Percentiles rank a stretch among this genome's conserved stretches.
Conservation (phyloP, 2,329 filamentous ascomycete species). For the Tolypocladium inflatum region DNA sequence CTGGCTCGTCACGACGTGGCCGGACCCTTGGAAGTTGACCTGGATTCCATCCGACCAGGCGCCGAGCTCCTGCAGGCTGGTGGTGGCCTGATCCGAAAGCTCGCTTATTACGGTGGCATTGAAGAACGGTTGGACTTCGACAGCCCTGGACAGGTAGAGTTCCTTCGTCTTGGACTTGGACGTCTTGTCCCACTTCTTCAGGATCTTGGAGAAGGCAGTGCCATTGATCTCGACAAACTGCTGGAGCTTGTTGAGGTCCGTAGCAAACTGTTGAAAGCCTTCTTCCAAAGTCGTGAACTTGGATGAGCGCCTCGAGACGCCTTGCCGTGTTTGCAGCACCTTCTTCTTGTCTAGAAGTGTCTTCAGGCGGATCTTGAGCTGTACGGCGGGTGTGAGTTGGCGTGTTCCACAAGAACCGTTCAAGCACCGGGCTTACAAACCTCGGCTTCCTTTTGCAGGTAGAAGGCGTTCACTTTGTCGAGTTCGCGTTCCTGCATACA, state of each 20-base stretch:
- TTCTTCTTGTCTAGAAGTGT: conserved; percentile 93
- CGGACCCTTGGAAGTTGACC: conserved; percentile 64
- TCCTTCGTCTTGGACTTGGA: conserved; percentile 99
- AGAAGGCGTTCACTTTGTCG: conserved; percentile 97
- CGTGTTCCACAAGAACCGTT: neutral
- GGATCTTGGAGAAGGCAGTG: conserved; percentile 93
- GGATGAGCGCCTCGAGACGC: conserved; percentile 76
- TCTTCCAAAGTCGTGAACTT: conserved; percentile 94
- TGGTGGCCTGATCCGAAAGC: conserved; percentile 92
- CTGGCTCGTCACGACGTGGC: conserved; percentile 57
- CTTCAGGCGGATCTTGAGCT: conserved; percentile 89
- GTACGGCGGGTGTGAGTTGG: conserved; percentile 3
- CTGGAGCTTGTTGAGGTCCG: conserved; percentile 92
- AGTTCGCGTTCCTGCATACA: conserved; percentile 79
- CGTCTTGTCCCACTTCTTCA: conserved; percentile 99
- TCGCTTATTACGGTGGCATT: conserved; percentile 96
- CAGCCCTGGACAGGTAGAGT: conserved; percentile 87
- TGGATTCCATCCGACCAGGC: conserved; percentile 97
- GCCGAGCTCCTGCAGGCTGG: conserved; percentile 86
- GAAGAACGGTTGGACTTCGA: conserved; percentile 97
- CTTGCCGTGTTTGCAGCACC: conserved; percentile 72
- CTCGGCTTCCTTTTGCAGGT: conserved; percentile 96
- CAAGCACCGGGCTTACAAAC: conserved; percentile 37
- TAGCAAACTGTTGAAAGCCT: conserved; percentile 94
- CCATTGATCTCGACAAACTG: conserved; percentile 99